A percentile compares a stretch with the other conserved stretches of the same genome.
These are phyloP conservation scores for Monosporascus sp. DNA, from an alignment of 2,329 filamentous ascomycete genomes.

Conservation along the genomic window DNA sequence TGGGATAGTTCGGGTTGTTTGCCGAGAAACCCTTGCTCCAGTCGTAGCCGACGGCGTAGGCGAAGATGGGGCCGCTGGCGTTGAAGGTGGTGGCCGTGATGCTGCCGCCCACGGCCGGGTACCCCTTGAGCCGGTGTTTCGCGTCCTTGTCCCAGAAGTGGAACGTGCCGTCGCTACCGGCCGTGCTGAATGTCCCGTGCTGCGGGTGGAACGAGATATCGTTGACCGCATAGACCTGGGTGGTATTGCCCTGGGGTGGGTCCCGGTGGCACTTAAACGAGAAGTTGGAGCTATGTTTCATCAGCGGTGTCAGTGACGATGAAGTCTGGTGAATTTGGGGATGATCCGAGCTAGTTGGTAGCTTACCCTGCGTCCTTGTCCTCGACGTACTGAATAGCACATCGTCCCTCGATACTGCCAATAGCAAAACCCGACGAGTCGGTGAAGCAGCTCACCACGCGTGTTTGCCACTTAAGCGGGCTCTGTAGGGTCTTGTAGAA, in stretches of 20 bases:
- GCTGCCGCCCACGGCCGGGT: constrained; percentile 74
- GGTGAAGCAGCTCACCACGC: constrained; percentile 89
- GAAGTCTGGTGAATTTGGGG: not conserved
- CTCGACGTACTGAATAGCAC: constrained; percentile 96
- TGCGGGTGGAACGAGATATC: constrained; percentile 95
- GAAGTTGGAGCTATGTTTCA: constrained; percentile 68
- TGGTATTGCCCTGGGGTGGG: constrained; percentile 65
- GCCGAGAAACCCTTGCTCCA: constrained; percentile 94
- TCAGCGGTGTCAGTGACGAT: constrained; percentile 2
- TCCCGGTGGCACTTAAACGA: constrained; percentile 99
- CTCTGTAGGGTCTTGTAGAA: constrained; percentile 97
- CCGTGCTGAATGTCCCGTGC: constrained; percentile 97
- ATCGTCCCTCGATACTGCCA: constrained; percentile 93
- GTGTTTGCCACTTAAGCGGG: constrained; percentile 96
- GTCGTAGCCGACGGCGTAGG: constrained; percentile 90
- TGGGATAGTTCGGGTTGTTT: constrained; percentile 69
- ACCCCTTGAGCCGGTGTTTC: constrained; percentile 85
- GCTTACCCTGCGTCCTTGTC: constrained; percentile 77
- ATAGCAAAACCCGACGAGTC: constrained; percentile 91
- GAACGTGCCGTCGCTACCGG: constrained; percentile 92
- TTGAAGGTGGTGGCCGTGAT: constrained; percentile 94
- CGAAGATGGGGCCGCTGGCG: constrained; percentile 75
- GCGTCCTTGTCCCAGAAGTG: constrained; percentile 95
- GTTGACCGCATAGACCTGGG: constrained; percentile 92
- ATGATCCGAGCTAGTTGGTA: not conserved